These are phyloP conservation scores for Komagataella pastoris DNA, from an alignment of 805 yeast genomes.

Conservation along the genomic window DNA sequence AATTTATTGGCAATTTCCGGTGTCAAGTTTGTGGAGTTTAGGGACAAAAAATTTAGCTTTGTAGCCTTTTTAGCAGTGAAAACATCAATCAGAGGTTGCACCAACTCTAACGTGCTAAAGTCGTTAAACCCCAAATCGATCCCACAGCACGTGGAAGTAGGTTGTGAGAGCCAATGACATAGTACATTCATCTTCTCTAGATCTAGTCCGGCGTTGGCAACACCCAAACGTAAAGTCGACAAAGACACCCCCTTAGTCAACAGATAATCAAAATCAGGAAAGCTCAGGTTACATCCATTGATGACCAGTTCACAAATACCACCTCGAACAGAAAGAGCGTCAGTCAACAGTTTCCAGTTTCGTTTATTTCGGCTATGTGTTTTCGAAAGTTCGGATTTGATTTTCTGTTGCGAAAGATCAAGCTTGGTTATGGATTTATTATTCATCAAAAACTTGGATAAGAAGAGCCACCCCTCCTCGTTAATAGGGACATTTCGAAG, in stretches of 20 bases:
- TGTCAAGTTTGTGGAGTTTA: constrained; percentile 34
- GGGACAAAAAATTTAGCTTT: constrained; percentile 34
- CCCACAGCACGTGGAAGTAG: constrained; percentile 33
- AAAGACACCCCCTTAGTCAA: constrained; percentile 25
- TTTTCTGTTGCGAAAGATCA: constrained; percentile 43
- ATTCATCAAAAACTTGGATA: constrained; percentile 32
- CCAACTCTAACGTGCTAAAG: constrained; percentile 28
- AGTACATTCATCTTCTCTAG: constrained; percentile 24
- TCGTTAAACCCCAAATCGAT: constrained; percentile 45
- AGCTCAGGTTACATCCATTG: constrained; percentile 38
- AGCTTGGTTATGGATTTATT: constrained; percentile 32
- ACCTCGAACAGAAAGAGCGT: constrained; percentile 26
- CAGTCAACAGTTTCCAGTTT: constrained; percentile 39
- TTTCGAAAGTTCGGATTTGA: constrained; percentile 29
- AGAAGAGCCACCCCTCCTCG: constrained; percentile 32
- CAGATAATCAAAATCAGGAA: constrained; percentile 24
- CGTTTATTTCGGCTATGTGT: constrained; percentile 26
- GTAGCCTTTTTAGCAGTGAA: constrained; percentile 17
- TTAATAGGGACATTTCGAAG: constrained; percentile 44
- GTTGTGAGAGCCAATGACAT: constrained; percentile 32
- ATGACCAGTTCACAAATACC: constrained; percentile 47
- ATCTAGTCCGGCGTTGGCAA: constrained; percentile 38
- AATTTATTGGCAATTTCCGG: constrained; percentile 23
- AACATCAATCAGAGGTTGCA: constrained; percentile 26
- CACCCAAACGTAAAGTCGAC: constrained; percentile 36